Conservation (phyloP, 352 stramenopile genomes). For the Thraustochytrium sp. region DNA sequence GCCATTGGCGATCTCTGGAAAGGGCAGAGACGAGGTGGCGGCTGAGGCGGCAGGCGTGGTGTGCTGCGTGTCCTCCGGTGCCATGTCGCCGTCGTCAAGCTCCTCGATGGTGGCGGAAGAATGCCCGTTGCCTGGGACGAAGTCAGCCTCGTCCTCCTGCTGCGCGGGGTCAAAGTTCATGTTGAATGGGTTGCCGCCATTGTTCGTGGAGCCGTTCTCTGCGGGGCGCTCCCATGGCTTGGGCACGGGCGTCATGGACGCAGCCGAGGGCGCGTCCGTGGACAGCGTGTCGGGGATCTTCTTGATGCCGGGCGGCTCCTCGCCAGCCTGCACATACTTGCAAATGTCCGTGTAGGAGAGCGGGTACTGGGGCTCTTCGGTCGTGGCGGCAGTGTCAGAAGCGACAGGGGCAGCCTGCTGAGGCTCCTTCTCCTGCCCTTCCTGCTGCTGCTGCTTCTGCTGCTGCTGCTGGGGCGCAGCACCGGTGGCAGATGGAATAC, state of each 20-base stretch:
- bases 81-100: background rate
- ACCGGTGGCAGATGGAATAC: background rate
- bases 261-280: background rate
- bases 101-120: background rate
- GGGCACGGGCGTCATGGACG: background rate
- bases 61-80: background rate
- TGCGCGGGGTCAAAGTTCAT: background rate
- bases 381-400: background rate
- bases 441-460: background rate
- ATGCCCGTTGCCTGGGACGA: background rate
- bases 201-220: background rate
- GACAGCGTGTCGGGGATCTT: background rate
- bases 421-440: background rate
- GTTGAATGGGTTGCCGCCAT: background rate
- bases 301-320: conserved; percentile 15
- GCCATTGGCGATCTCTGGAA: background rate
- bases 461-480: background rate
- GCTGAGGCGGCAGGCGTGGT: background rate
- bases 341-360: conserved; percentile 19
- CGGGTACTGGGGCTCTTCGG: background rate
- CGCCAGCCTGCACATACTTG: background rate
- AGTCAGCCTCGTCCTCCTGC: background rate
- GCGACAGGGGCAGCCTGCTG: background rate
- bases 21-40: background rate
- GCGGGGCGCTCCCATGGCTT: conserved; percentile 24